These are phyloP conservation scores for Agaricus sinodeliciosus DNA, from an alignment of 768 basidiomycete species.

Conservation along the genomic window DNA sequence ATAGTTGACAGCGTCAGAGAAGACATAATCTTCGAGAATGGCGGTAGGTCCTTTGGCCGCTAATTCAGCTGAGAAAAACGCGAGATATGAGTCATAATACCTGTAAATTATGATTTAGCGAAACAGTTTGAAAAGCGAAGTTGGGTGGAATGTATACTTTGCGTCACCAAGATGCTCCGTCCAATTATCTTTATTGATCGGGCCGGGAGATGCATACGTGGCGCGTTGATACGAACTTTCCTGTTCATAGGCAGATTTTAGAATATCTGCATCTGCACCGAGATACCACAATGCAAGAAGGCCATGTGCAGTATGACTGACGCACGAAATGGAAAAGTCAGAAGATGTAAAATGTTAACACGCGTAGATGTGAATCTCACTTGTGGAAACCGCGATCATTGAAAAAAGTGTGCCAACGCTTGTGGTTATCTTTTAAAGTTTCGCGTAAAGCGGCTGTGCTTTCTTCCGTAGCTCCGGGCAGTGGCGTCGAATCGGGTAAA, in stretches of 20 bases:
- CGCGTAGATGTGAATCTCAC: conserved; percentile 15
- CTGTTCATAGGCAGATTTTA: conserved; percentile 30
- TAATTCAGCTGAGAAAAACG: conserved; percentile 44
- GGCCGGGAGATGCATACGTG: conserved; percentile 34
- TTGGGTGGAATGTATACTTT: conserved; percentile 27
- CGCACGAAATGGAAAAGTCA: conserved; percentile 20
- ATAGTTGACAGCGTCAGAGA: conserved; percentile 45
- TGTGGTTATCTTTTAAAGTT: conserved; percentile 43
- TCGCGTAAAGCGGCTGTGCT: conserved; percentile 34
- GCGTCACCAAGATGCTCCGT: conserved; percentile 51
- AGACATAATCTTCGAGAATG: conserved; percentile 55
- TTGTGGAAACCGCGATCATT: conserved; percentile 33
- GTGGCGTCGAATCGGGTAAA: conserved; percentile 10
- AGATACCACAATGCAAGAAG: conserved; percentile 53
- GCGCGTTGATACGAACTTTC: conserved; percentile 30
- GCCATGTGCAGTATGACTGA: conserved; percentile 49
- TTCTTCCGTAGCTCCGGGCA: conserved; percentile 26
- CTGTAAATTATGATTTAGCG: conserved; percentile 23
- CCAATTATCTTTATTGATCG: conserved; percentile 43
- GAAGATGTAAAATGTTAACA: background rate
- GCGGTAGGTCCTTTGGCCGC: conserved; percentile 33
- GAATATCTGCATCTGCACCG: conserved; percentile 39
- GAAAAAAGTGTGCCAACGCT: conserved; percentile 50
- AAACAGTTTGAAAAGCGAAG: background rate
- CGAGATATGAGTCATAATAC: conserved; percentile 50